phyloP scores from a whole-genome alignment of 331 rosid species.

The Dryas integrifolia region DNA sequence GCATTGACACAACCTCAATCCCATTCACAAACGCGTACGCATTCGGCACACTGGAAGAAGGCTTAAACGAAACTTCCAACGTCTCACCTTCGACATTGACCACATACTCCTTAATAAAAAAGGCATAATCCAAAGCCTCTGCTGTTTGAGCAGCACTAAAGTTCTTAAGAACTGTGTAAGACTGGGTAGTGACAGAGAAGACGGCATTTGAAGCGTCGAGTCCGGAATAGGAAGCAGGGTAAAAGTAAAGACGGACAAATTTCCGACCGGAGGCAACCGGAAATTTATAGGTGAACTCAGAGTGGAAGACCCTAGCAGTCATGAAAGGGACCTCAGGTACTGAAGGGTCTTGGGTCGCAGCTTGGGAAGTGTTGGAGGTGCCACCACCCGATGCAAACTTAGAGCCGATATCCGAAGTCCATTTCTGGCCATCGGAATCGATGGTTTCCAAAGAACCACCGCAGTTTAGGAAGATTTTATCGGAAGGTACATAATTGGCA shows the following conservation, averaged over 20 bases:
- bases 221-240: conserved; percentile 51
- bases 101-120: conserved; percentile 56
- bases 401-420: conserved; percentile 71
- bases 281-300: conserved; percentile 57
- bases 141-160: conserved; percentile 71
- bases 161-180: conserved; percentile 65
- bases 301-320: conserved; percentile 65
- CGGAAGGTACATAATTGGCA: conserved; percentile 54
- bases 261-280: conserved; percentile 79
- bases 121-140: conserved; percentile 55
- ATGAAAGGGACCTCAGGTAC: conserved; percentile 67
- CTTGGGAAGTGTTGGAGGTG: conserved; percentile 34
- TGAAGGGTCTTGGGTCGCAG: conserved; percentile 70
- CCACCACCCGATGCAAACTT: conserved; percentile 38
- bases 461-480: conserved; percentile 60
- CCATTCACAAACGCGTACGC: conserved; percentile 85
- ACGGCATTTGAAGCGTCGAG: conserved; percentile 51
- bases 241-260: conserved; percentile 72
- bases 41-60: conserved; percentile 52
- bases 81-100: conserved; percentile 58
- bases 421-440: conserved; percentile 54
- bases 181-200: conserved; percentile 49
- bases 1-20: conserved; percentile 85
- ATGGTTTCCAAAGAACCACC: conserved; percentile 57
- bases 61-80: conserved; percentile 61